phyloP scores from a whole-genome alignment of 2,329 filamentous ascomycete genomes.

The Fusarium sp. region DNA sequence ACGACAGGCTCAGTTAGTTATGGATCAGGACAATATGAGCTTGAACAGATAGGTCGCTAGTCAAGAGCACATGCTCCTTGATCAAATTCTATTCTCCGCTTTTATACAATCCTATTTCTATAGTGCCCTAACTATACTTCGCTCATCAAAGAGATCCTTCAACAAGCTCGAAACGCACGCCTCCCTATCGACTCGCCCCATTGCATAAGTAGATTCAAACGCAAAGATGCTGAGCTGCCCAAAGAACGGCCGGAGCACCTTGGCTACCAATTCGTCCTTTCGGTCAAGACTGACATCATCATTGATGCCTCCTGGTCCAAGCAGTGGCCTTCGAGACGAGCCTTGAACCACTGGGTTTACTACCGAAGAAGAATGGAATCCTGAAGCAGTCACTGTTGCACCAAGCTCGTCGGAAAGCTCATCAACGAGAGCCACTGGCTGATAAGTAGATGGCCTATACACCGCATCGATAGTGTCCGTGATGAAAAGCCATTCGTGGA shows the following conservation, averaged over 20 bases:
- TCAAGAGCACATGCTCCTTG: conserved; percentile 24
- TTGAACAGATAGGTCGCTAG: conserved; percentile 18
- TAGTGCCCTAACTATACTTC: conserved; percentile 71
- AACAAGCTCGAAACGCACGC: conserved; percentile 73
- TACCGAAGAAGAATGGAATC: conserved; percentile 53
- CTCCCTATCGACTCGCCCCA: conserved; percentile 76
- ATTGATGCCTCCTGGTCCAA: conserved; percentile 65
- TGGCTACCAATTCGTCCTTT: conserved; percentile 77
- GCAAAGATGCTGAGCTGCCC: conserved; percentile 91
- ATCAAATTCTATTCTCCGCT: conserved; percentile 19
- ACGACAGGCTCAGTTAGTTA: too few relatives aligned
- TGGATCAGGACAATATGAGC: background rate
- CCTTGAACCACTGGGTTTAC: conserved; percentile 53
- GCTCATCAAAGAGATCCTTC: conserved; percentile 84
- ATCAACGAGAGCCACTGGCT: conserved; percentile 82
- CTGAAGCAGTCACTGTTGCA: conserved; percentile 53
- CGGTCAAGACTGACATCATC: conserved; percentile 69
- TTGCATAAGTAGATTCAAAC: conserved; percentile 92
- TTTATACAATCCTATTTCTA: conserved; percentile 49
- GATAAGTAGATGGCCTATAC: conserved; percentile 78
- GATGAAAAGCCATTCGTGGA: conserved; percentile 98
- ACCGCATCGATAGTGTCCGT: conserved; percentile 97
- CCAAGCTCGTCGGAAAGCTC: conserved; percentile 84
- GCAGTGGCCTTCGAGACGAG: conserved; percentile 60
- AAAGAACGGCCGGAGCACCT: conserved; percentile 88